phyloP scores from a whole-genome alignment of 2,329 filamentous ascomycete genomes.

The Graphium sp. region DNA sequence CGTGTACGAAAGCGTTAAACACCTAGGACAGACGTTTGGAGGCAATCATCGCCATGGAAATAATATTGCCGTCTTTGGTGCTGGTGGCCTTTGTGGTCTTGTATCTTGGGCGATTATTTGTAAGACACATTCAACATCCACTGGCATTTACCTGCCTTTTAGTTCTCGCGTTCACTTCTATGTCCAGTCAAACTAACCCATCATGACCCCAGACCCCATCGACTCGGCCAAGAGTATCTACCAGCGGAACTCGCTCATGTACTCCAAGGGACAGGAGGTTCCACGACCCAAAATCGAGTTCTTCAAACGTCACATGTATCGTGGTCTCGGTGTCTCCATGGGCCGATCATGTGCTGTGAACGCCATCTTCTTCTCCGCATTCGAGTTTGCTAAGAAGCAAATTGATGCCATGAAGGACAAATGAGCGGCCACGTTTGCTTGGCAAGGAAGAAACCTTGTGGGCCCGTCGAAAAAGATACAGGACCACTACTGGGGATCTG shows the following conservation, averaged over 20 bases:
- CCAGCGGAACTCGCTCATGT: conserved; percentile 63
- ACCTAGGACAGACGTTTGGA: conserved; percentile 58
- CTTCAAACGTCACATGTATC: conserved; percentile 64
- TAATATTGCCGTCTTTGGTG: conserved; percentile 60
- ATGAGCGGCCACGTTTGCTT: too few relatives aligned
- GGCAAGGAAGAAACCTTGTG: too few relatives aligned
- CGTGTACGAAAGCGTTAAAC: conserved; percentile 77
- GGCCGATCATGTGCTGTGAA: conserved; percentile 68
- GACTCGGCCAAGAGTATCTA: conserved; percentile 78
- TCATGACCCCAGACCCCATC: conserved; percentile 39
- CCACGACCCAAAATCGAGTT: conserved; percentile 60
- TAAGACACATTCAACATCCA: conserved; percentile 21
- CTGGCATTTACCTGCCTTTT: neutral
- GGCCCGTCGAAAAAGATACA: too few relatives aligned
- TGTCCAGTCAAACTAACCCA: conserved; percentile 4
- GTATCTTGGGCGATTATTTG: conserved; percentile 68
- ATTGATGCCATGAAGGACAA: conserved; percentile 40
- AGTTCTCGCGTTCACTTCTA: too few relatives aligned
- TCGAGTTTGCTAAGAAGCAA: conserved; percentile 65
- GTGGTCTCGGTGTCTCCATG: conserved; percentile 71
- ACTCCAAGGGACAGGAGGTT: conserved; percentile 45
- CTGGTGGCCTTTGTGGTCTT: conserved; percentile 67
- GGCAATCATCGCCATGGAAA: conserved; percentile 59
- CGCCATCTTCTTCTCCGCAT: conserved; percentile 78
- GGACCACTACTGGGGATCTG: too few relatives aligned